Evolutionary conservation across 2,329 filamentous ascomycete species (phyloP).

Genomic region (Fusarium foetens): DNA sequence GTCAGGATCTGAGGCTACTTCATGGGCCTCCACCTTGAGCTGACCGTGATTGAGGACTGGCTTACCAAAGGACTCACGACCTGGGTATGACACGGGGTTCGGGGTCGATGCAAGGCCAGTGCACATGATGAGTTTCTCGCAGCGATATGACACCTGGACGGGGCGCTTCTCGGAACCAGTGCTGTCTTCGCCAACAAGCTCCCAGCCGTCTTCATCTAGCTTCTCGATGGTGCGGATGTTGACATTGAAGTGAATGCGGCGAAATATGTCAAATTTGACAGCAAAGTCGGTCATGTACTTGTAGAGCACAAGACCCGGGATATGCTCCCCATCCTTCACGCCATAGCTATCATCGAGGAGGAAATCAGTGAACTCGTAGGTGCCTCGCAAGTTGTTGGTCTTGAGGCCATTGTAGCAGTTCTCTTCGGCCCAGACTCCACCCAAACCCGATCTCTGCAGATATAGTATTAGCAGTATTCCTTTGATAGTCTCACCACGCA

Average conservation of each 20-base stretch:
- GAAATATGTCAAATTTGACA: not conserved
- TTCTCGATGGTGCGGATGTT: not conserved
- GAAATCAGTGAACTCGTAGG: not conserved
- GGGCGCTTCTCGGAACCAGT: no score
- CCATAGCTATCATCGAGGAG: not conserved
- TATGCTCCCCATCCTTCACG: not conserved
- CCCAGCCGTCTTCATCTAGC: not conserved
- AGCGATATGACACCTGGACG: rapidly evolving
- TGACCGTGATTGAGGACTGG: not conserved
- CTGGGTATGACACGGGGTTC: not conserved
- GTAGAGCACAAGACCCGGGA: not conserved
- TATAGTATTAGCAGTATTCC: rapidly evolving
- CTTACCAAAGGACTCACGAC: not conserved
- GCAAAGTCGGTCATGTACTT: not conserved
- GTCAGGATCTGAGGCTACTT: not conserved
- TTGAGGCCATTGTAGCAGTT: not conserved
- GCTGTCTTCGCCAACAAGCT: rapidly evolving
- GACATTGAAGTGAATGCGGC: not conserved
- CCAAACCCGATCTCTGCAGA: not conserved
- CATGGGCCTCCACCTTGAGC: not conserved
- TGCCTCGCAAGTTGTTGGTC: not conserved
- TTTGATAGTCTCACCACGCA: no score
- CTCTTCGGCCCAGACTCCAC: not conserved
- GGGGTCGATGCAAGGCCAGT: not conserved
- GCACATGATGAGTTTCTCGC: not conserved